Percentiles rank a stretch among this genome's conserved stretches.
Evolutionary conservation across 306 rosid species (phyloP).

Genomic region (Acacia melanoxylon): DNA sequence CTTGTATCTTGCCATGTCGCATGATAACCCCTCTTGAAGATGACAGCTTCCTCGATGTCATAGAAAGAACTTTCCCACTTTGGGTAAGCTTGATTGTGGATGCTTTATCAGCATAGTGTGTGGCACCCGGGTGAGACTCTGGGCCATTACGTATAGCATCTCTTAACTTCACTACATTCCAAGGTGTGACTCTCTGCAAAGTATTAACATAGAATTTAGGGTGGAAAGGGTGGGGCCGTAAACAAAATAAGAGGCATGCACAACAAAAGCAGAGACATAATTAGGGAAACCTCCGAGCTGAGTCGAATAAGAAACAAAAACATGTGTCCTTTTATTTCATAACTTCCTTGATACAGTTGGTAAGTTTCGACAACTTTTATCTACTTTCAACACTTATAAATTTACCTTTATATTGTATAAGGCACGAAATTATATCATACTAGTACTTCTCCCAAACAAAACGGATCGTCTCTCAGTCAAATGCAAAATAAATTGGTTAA

Average conservation of each 20-base stretch:
- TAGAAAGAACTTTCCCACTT: conserved; percentile 45
- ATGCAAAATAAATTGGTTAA: background rate
- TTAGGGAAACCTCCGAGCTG: conserved; percentile 3
- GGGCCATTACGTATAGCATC: conserved; percentile 78
- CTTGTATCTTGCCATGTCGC: conserved; percentile 59
- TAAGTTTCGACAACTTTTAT: background rate
- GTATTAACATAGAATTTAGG: conserved; percentile 16
- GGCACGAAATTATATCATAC: background rate
- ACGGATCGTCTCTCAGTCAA: background rate
- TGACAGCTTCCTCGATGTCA: conserved; percentile 63
- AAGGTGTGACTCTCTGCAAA: conserved; percentile 84
- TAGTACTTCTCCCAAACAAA: background rate
- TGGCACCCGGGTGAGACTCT: conserved; percentile 88
- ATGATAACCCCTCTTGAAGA: conserved; percentile 74
- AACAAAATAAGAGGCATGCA: conserved; percentile 29
- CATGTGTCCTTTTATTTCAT: background rate
- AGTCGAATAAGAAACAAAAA: conserved; percentile 18
- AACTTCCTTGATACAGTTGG: background rate
- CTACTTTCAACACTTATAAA: background rate
- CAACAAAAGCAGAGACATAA: background rate
- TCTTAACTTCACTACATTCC: conserved; percentile 76
- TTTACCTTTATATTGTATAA: background rate
- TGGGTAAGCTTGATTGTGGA: conserved; percentile 48
- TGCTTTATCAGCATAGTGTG: conserved; percentile 65
- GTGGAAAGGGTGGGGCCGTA: background rate